Conservation (phyloP, 148 eudicot genomes). For the Beta vulgaris region DNA sequence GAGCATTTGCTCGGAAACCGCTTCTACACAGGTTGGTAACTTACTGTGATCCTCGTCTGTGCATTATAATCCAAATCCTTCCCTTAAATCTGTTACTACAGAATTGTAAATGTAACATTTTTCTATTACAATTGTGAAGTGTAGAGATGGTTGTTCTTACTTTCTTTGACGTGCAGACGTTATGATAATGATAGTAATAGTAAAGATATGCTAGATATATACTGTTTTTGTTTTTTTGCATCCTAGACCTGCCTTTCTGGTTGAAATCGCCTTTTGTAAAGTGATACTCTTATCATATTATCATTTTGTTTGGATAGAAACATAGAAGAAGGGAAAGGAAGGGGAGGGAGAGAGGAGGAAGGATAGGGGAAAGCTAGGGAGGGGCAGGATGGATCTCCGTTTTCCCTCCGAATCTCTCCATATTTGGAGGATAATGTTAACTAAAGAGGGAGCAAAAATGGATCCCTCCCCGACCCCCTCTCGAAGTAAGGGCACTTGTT, state of each 20-base stretch:
- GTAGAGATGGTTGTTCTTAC: neutral
- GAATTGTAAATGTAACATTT: neutral
- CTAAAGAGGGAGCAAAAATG: no score
- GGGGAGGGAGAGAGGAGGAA: no score
- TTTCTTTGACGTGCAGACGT: neutral
- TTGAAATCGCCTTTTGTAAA: neutral
- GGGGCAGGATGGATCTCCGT: no score
- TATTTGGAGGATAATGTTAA: no score
- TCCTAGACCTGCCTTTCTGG: neutral
- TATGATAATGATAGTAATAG: neutral
- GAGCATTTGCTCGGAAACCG: constrained; percentile 84
- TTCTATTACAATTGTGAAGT: neutral
- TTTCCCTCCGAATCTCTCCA: no score
- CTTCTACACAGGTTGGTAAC: constrained; percentile 62
- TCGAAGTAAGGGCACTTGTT: no score
- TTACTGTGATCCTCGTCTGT: neutral
- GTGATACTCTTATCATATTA: neutral
- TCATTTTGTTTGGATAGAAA: no score
- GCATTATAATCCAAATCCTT: no score
- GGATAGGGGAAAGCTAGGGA: no score
- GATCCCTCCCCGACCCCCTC: no score
- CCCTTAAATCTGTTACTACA: no score
- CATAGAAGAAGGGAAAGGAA: no score
- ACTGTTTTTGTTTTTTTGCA: neutral
- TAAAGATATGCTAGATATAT: neutral